Conservation (phyloP, 768 basidiomycete genomes). For the Cubamyces lactineus region DNA sequence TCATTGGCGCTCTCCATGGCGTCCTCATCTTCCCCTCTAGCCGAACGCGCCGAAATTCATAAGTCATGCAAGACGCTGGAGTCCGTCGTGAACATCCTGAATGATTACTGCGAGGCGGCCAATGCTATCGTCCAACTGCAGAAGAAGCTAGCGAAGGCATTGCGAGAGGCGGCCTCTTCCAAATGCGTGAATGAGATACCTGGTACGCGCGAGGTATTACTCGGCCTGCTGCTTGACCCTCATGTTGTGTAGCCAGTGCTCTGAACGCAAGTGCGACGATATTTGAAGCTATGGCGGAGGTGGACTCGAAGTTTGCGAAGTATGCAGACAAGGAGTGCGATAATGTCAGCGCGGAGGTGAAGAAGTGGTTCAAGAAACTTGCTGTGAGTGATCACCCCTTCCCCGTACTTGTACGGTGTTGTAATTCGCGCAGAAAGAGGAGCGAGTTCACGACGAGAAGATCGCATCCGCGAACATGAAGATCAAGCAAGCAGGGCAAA, state of each 20-base stretch:
- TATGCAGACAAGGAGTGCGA: slow-evolving; percentile 76
- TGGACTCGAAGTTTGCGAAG: slow-evolving; percentile 77
- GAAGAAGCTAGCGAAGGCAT: slow-evolving; percentile 74
- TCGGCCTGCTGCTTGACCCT: background rate
- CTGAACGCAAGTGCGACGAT: slow-evolving; percentile 63
- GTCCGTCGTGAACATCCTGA: slow-evolving; percentile 62
- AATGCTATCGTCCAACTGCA: slow-evolving; percentile 62
- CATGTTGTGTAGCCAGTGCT: slow-evolving; percentile 58
- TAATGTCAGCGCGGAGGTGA: slow-evolving; percentile 63
- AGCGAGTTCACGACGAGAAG: slow-evolving; percentile 74
- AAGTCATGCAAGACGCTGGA: slow-evolving; percentile 82
- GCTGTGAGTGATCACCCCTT: slow-evolving; percentile 50
- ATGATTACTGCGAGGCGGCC: slow-evolving; percentile 77
- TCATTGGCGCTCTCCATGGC: slow-evolving; percentile 10
- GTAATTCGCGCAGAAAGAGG: slow-evolving; percentile 63
- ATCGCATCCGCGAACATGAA: slow-evolving; percentile 66
- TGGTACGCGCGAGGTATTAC: slow-evolving; percentile 45
- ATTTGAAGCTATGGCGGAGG: slow-evolving; percentile 70
- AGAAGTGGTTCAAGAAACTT: slow-evolving; percentile 87
- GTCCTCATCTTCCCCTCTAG: slow-evolving; percentile 35
- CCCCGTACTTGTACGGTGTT: background rate
- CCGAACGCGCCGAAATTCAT: slow-evolving; percentile 74
- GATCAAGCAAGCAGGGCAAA: slow-evolving; percentile 79
- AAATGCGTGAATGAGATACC: slow-evolving; percentile 66
- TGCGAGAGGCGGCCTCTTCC: slow-evolving; percentile 63